Evolutionary conservation across 1,139 yeast genomes (phyloP).

Genomic region (Geotrichum citri-aurantii): DNA sequence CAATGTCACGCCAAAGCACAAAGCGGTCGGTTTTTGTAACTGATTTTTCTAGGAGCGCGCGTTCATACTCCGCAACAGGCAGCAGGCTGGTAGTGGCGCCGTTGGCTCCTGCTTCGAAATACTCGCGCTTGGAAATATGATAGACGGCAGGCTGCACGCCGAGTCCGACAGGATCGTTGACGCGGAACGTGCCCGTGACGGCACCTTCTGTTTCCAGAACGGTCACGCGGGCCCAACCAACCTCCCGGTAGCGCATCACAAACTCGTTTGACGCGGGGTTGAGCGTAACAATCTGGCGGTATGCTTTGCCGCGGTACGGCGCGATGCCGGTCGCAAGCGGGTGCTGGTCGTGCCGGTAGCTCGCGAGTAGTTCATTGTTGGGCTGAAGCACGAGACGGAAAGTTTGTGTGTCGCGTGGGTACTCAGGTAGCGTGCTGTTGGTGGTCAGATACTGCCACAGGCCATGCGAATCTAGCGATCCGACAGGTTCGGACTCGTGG

Average conservation of each 20-base stretch:
- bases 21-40: slow-evolving; percentile 12
- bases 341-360: neutral
- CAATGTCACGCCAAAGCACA: slow-evolving; percentile 35
- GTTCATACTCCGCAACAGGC: slow-evolving; percentile 19
- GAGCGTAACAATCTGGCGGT: slow-evolving; percentile 22
- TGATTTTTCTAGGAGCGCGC: slow-evolving; percentile 17
- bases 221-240: slow-evolving; percentile 35
- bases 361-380: neutral
- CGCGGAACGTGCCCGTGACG: slow-evolving; percentile 33
- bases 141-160: slow-evolving; percentile 33
- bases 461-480: neutral
- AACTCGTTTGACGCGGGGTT: slow-evolving; percentile 21
- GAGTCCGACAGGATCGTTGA: slow-evolving; percentile 31
- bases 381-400: neutral
- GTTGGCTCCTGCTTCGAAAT: slow-evolving; percentile 17
- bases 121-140: slow-evolving; percentile 24
- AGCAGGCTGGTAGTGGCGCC: neutral
- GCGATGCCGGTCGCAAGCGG: neutral
- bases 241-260: slow-evolving; percentile 23
- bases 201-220: slow-evolving; percentile 20
- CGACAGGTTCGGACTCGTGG: neutral
- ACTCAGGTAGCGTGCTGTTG: neutral
- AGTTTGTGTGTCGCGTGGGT: neutral
- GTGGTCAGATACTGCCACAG: neutral
- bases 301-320: slow-evolving; percentile 29